These are phyloP conservation scores for Aspergillus ruber DNA, from an alignment of 2,329 filamentous ascomycete species.

Conservation along the genomic window DNA sequence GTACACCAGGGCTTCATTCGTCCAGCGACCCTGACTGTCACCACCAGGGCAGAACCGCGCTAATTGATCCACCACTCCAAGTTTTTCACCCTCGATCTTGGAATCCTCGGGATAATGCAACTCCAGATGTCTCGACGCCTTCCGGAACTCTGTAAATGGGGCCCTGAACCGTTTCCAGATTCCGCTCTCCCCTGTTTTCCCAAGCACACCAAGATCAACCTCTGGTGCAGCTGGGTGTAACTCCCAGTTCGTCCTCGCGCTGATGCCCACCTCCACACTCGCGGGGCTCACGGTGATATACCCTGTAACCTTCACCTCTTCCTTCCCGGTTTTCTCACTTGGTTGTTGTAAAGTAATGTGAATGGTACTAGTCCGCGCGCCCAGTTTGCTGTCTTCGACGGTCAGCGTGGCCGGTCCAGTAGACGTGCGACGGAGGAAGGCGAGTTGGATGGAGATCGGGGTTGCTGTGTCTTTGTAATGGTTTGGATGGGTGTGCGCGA, in stretches of 20 bases:
- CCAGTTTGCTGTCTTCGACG: conserved; percentile 59
- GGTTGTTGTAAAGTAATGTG: conserved; percentile 51
- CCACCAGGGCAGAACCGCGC: conserved; percentile 53
- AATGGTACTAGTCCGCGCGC: conserved; percentile 56
- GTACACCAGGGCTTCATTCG: conserved; percentile 57
- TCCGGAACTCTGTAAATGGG: conserved; percentile 35
- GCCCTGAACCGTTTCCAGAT: conserved; percentile 17
- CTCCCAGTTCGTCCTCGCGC: conserved; percentile 50
- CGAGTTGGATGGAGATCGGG: conserved; percentile 58
- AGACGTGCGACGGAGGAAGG: conserved; percentile 60
- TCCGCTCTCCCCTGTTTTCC: conserved; percentile 18
- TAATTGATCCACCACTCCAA: conserved; percentile 57
- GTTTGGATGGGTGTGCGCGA: conserved; percentile 51
- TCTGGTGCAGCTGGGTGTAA: conserved; percentile 39
- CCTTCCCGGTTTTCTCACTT: conserved; percentile 25
- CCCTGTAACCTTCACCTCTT: conserved; percentile 56
- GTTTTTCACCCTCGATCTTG: conserved; percentile 6
- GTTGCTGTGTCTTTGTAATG: conserved; percentile 46
- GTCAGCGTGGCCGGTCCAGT: conserved; percentile 51
- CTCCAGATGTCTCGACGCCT: conserved; percentile 46
- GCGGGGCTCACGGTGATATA: conserved; percentile 63
- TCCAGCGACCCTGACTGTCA: conserved; percentile 48
- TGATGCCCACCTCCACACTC: conserved; percentile 51
- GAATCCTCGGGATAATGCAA: conserved; percentile 37
- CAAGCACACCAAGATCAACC: conserved; percentile 17